A percentile compares a stretch with the other conserved stretches of the same genome.
Evolutionary conservation across 2,329 filamentous ascomycete genomes (phyloP).

Genomic region (Aspergillus proliferans): DNA sequence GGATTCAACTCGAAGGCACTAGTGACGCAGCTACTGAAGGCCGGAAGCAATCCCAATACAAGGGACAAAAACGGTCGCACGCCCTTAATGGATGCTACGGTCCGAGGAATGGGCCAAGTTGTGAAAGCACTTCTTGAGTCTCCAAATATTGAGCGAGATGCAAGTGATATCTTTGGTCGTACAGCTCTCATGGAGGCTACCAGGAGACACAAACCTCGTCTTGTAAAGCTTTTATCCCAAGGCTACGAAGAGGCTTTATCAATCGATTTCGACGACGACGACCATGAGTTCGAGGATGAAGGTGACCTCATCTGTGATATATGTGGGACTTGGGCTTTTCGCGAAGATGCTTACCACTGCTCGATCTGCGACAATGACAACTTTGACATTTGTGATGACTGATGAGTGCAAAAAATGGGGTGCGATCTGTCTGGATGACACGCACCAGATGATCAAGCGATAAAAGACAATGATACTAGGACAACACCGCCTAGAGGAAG

Average conservation of each 20-base stretch:
- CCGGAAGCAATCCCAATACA: no score
- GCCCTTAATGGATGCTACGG: no score
- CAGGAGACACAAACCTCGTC: background rate
- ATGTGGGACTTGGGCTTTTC: background rate
- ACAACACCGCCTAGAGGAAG: no score
- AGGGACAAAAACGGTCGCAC: no score
- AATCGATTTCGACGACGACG: background rate
- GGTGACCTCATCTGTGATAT: background rate
- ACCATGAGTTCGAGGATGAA: background rate
- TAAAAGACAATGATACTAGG: no score
- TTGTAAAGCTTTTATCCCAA: background rate
- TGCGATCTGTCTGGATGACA: background rate
- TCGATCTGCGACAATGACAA: background rate
- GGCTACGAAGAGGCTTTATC: background rate
- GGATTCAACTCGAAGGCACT: no score
- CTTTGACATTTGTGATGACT: background rate
- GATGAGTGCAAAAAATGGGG: background rate
- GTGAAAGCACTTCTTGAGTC: no score
- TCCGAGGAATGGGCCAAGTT: no score
- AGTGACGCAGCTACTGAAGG: no score
- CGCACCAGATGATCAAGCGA: background rate
- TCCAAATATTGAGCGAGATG: background rate
- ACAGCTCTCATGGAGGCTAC: background rate
- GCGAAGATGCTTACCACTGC: background rate
- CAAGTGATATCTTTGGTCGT: background rate